Percentiles rank a stretch among this genome's conserved stretches.
Conservation (phyloP, 345 rosid species). For the Stellera chamaejasme region DNA sequence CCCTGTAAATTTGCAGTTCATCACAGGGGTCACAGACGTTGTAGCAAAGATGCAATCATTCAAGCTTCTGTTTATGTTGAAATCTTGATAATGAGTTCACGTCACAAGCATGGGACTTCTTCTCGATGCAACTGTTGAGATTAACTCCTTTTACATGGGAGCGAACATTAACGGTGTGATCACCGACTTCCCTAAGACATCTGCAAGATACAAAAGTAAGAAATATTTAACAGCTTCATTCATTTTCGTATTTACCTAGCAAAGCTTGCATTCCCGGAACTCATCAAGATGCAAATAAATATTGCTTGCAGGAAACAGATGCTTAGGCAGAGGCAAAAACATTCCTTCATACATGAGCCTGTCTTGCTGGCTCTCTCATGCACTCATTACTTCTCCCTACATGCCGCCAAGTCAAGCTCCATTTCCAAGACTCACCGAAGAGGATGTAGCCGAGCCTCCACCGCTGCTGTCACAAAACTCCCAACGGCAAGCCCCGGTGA, state of each 20-base stretch:
- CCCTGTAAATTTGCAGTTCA: slow-evolving; percentile 13
- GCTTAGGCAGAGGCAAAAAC: slow-evolving; percentile 21
- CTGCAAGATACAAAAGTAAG: slow-evolving; percentile 79
- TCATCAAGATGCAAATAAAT: not conserved
- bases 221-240: not conserved
- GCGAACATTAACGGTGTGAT: slow-evolving; percentile 44
- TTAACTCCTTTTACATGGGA: slow-evolving; percentile 34
- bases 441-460: slow-evolving; percentile 59
- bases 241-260: not conserved
- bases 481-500: slow-evolving; percentile 12
- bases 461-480: slow-evolving; percentile 26
- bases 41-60: slow-evolving; percentile 39
- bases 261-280: not conserved
- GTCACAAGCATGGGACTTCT: slow-evolving; percentile 89
- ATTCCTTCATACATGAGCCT: slow-evolving; percentile 46
- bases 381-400: slow-evolving; percentile 4
- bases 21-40: slow-evolving; percentile 31
- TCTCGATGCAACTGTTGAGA: slow-evolving; percentile 73
- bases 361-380: slow-evolving; percentile 38
- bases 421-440: slow-evolving; percentile 36
- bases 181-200: slow-evolving; percentile 77
- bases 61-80: slow-evolving; percentile 60
- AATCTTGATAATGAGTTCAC: slow-evolving; percentile 70
- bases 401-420: slow-evolving; percentile 70
- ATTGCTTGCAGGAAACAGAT: slow-evolving; percentile 47